phyloP scores from a whole-genome alignment of 2,329 filamentous ascomycete species.

The Alternaria gansuensis region DNA sequence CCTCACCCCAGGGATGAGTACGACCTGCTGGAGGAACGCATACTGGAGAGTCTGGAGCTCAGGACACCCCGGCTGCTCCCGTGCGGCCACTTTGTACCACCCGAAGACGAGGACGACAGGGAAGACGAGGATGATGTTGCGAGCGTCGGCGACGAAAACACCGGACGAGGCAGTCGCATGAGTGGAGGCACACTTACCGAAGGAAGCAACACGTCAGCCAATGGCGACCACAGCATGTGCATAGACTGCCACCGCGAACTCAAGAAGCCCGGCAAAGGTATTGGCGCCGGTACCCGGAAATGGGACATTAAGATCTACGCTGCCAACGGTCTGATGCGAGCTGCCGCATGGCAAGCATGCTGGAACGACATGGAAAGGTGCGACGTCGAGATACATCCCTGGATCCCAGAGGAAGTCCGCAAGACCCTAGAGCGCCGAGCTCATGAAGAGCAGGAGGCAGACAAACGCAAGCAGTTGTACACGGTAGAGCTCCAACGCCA shows the following conservation, averaged over 20 bases:
- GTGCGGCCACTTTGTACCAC: constrained; percentile 75
- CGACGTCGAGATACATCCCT: constrained; percentile 87
- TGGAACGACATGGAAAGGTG: constrained; percentile 99
- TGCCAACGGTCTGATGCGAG: constrained; percentile 91
- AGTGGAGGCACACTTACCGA: constrained; percentile 48
- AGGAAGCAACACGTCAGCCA: constrained; percentile 35
- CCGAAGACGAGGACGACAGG: constrained; percentile 51
- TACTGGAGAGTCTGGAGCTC: constrained; percentile 78
- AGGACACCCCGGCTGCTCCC: constrained; percentile 74
- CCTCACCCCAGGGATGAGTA: constrained; percentile 83
- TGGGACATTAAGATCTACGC: constrained; percentile 91
- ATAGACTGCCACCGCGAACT: constrained; percentile 58
- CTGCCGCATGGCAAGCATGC: constrained; percentile 89
- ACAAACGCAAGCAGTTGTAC: constrained; percentile 42
- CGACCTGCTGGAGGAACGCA: constrained; percentile 78
- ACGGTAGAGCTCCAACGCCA: constrained; percentile 45
- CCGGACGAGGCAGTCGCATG: constrained; percentile 50
- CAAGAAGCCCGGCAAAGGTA: constrained; percentile 47
- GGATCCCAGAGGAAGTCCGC: constrained; percentile 68
- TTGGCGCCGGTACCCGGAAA: constrained; percentile 59
- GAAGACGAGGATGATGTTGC: constrained; percentile 49
- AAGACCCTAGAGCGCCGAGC: constrained; percentile 66
- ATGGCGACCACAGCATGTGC: constrained; percentile 55
- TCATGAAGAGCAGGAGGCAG: constrained; percentile 54
- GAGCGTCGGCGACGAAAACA: constrained; percentile 42